These are phyloP conservation scores for Euclidium syriacum DNA, from an alignment of 345 rosid species.

Conservation along the genomic window DNA sequence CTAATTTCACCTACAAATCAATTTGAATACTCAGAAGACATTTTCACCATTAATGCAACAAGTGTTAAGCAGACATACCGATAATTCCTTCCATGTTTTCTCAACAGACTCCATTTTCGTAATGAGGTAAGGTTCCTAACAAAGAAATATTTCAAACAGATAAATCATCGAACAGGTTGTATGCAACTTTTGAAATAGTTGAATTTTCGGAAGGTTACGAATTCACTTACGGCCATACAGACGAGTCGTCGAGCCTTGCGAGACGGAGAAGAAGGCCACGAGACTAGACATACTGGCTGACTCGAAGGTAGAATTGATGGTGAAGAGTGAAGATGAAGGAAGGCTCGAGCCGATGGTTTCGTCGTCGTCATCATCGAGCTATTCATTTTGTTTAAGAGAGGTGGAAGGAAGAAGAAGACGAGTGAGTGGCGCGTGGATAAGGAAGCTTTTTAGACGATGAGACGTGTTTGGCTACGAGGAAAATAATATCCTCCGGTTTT, in stretches of 20 bases:
- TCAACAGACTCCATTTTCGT: slow-evolving; percentile 88
- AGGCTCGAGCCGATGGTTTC: slow-evolving; percentile 43
- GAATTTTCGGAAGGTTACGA: not conserved
- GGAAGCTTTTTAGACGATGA: slow-evolving; percentile 8
- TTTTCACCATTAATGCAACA: not conserved
- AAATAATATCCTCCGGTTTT: not conserved
- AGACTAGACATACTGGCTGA: slow-evolving; percentile 11
- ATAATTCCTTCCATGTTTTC: slow-evolving; percentile 92
- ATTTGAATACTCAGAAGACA: not conserved
- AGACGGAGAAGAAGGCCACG: slow-evolving; percentile 29
- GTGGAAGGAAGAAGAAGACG: too few relatives aligned
- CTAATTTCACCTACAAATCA: slow-evolving; percentile 63
- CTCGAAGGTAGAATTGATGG: slow-evolving; percentile 19
- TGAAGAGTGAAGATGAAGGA: slow-evolving; percentile 17
- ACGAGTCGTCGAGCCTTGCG: slow-evolving; percentile 45
- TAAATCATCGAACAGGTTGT: not conserved
- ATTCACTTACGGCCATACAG: slow-evolving; percentile 83
- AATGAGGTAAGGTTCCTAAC: slow-evolving; percentile 81
- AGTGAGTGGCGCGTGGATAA: slow-evolving; percentile 32
- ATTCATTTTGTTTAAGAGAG: slow-evolving; percentile 30
- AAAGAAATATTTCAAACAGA: slow-evolving; percentile 15
- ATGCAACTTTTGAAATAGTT: not conserved
- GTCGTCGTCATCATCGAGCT: slow-evolving; percentile 37
- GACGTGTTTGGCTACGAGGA: slow-evolving; percentile 11
- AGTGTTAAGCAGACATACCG: slow-evolving; percentile 42